Evolutionary conservation across 1,284 basidiomycete species (phyloP).

Genomic region (Ceratobasidium sp.): DNA sequence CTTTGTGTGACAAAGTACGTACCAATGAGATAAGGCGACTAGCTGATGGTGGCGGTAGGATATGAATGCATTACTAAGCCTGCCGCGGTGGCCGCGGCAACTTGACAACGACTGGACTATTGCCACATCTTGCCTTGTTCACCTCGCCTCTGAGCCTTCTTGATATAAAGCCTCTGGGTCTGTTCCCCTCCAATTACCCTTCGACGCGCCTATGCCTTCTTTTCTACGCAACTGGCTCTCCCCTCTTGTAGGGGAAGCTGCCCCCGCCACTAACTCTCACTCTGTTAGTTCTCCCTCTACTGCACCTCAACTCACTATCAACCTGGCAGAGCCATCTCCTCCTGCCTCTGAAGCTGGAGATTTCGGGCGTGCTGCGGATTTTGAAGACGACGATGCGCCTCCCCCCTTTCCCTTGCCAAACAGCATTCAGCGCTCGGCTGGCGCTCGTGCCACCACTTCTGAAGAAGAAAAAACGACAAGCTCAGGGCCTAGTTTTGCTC

Average conservation of each 20-base stretch:
- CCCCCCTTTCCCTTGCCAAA: constrained; percentile 85
- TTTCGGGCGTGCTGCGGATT: neutral
- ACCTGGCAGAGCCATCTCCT: constrained; percentile 47
- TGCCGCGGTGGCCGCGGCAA: constrained; percentile 19
- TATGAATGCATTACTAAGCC: neutral
- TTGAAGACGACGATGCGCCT: constrained; percentile 61
- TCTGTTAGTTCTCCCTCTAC: neutral
- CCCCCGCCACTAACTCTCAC: neutral
- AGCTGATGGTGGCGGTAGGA: constrained; percentile 1
- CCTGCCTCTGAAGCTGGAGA: constrained; percentile 37
- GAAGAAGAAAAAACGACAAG: constrained; percentile 47
- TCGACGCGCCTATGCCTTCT: constrained; percentile 44
- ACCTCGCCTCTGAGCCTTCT: neutral
- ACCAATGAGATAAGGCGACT: no score
- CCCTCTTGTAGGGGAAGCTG: constrained; percentile 15
- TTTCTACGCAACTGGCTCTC: constrained; percentile 46
- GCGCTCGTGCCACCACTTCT: constrained; percentile 48
- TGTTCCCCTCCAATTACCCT: neutral
- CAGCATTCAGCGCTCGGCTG: constrained; percentile 76
- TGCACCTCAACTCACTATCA: constrained; percentile 27
- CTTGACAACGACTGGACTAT: neutral
- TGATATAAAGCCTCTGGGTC: neutral
- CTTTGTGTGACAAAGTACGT: no score
- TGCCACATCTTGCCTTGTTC: constrained; percentile 3
- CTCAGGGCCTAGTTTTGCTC: neutral